These are phyloP conservation scores for Sphaerulina vaccinii DNA, from an alignment of 2,329 filamentous ascomycete genomes.

Conservation along the genomic window DNA sequence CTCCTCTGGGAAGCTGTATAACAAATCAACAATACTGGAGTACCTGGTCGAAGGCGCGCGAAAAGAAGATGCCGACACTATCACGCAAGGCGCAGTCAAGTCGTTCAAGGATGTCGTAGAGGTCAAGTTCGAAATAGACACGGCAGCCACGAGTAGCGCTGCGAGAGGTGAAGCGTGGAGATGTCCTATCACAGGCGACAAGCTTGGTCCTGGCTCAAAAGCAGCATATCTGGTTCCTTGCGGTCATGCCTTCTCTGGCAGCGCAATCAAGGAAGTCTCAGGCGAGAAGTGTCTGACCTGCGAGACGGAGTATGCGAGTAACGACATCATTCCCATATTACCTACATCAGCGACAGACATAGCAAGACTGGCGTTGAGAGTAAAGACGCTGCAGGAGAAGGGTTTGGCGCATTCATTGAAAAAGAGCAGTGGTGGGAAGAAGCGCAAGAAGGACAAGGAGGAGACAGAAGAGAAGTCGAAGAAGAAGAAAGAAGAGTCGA, in stretches of 20 bases:
- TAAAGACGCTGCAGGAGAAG: slow-evolving; percentile 65
- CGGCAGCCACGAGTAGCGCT: slow-evolving; percentile 37
- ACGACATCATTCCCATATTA: slow-evolving; percentile 81
- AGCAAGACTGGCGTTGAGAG: slow-evolving; percentile 62
- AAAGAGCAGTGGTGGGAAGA: slow-evolving; percentile 69
- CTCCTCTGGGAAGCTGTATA: slow-evolving; percentile 80
- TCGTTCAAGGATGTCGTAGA: slow-evolving; percentile 83
- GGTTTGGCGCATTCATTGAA: slow-evolving; percentile 85
- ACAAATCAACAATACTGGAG: slow-evolving; percentile 84
- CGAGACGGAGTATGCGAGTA: slow-evolving; percentile 67
- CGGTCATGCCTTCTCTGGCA: slow-evolving; percentile 89
- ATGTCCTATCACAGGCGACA: slow-evolving; percentile 85
- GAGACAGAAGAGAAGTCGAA: slow-evolving; percentile 13
- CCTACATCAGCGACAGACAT: slow-evolving; percentile 70
- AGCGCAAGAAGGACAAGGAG: slow-evolving; percentile 50
- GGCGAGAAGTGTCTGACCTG: slow-evolving; percentile 65
- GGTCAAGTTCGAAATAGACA: slow-evolving; percentile 68
- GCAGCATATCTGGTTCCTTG: slow-evolving; percentile 91
- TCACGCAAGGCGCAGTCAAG: slow-evolving; percentile 65
- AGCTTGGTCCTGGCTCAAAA: slow-evolving; percentile 74
- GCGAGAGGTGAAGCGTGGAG: slow-evolving; percentile 60
- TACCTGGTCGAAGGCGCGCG: slow-evolving; percentile 57
- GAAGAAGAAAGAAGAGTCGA: slow-evolving; percentile 23
- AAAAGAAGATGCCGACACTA: slow-evolving; percentile 61
- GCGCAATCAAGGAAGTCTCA: slow-evolving; percentile 66